These are phyloP conservation scores for Selenicereus undatus DNA, from an alignment of 148 eudicot species.

Conservation along the genomic window DNA sequence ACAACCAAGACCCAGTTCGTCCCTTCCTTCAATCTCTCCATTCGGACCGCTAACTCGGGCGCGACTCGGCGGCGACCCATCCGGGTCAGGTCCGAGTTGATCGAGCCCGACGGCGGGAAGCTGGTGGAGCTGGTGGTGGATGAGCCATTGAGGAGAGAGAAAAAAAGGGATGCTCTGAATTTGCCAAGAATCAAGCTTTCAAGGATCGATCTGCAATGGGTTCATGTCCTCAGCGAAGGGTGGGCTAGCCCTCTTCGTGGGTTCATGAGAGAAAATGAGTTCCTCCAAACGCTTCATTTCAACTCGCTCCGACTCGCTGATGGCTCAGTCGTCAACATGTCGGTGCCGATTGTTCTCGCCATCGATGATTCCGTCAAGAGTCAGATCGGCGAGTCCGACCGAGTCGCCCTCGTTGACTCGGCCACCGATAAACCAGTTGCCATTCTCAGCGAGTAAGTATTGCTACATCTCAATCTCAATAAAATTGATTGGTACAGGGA, in stretches of 20 bases:
- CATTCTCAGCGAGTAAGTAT: constrained; percentile 66
- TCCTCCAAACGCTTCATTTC: constrained; percentile 99
- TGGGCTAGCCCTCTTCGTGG: constrained; percentile 93
- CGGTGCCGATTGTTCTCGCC: constrained; percentile 90
- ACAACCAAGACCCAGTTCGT: constrained; percentile 23
- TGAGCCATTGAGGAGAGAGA: constrained; percentile 28
- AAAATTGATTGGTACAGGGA: not conserved
- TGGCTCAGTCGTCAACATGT: constrained; percentile 79
- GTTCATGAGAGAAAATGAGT: constrained; percentile 91
- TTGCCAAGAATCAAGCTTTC: constrained; percentile 52
- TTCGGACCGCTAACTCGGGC: constrained; percentile 11
- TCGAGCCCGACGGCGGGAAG: constrained; percentile 80
- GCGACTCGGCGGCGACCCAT: not conserved
- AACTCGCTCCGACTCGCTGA: constrained; percentile 67
- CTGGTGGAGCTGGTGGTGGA: constrained; percentile 52
- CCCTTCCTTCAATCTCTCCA: constrained; percentile 19
- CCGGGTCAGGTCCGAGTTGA: constrained; percentile 39
- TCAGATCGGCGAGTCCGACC: constrained; percentile 40
- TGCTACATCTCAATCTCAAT: too few species aligned
- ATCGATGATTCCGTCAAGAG: constrained; percentile 53
- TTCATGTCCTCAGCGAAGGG: constrained; percentile 89
- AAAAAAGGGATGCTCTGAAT: constrained; percentile 27
- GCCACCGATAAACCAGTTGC: constrained; percentile 46
- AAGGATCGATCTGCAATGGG: constrained; percentile 73
- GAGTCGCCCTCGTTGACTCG: constrained; percentile 60